Evolutionary conservation across 306 rosid species (phyloP).

Genomic region (Cercis canadensis): DNA sequence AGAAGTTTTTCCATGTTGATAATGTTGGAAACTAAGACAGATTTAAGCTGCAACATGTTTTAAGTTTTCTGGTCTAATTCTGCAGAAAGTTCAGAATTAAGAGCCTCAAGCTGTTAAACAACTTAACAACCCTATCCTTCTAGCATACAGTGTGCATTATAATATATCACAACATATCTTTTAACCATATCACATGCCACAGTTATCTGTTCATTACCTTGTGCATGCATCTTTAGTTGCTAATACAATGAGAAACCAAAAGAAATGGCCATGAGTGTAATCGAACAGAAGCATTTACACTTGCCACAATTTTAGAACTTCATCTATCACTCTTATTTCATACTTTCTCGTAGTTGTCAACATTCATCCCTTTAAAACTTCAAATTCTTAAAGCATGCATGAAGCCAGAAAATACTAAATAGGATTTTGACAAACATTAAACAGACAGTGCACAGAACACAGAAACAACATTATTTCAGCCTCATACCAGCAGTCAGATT

Average conservation of each 20-base stretch:
- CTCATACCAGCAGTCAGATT: slow-evolving; percentile 8
- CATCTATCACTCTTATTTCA: neutral
- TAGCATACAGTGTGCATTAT: neutral
- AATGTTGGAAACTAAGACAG: slow-evolving; percentile 11
- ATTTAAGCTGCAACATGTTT: slow-evolving; percentile 7
- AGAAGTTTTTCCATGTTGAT: slow-evolving; percentile 1
- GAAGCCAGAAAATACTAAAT: neutral
- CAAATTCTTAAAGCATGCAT: neutral
- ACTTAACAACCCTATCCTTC: slow-evolving; percentile 6
- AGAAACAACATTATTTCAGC: neutral
- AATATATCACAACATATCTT: neutral
- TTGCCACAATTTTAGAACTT: too few relatives aligned
- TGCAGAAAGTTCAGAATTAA: slow-evolving; percentile 27
- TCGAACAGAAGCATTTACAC: too few relatives aligned
- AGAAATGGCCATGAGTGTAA: too few relatives aligned
- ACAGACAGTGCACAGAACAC: neutral
- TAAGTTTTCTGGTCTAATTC: slow-evolving; percentile 28
- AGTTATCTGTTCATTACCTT: neutral
- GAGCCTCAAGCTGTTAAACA: slow-evolving; percentile 27
- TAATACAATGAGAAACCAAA: too few relatives aligned
- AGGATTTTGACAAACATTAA: neutral
- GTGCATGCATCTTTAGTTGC: neutral
- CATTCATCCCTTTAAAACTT: neutral
- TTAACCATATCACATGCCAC: neutral
- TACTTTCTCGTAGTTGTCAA: too few relatives aligned